A percentile compares a stretch with the other conserved stretches of the same genome.
Conservation (phyloP, 768 basidiomycete genomes). For the Xanthoconium purpureum region DNA sequence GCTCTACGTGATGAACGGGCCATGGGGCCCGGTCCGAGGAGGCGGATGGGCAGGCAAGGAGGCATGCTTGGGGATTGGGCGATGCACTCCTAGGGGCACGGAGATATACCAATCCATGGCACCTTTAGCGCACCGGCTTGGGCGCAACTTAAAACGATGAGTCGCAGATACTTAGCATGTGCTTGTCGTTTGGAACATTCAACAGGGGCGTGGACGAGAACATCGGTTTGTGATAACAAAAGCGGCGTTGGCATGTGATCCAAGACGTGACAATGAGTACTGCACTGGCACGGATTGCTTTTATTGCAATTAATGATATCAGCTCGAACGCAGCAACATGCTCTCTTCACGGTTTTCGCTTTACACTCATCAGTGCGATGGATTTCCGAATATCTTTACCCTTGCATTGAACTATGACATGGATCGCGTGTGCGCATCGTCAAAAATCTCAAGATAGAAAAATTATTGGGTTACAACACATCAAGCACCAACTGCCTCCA, state of each 20-base stretch:
- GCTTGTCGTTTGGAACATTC: background rate
- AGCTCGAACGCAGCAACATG: too few relatives aligned
- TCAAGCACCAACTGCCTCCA: slow-evolving; percentile 78
- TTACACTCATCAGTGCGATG: too few relatives aligned
- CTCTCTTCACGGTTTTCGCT: too few relatives aligned
- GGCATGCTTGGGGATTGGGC: slow-evolving; percentile 53
- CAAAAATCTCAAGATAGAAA: slow-evolving; percentile 14
- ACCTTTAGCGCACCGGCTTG: background rate
- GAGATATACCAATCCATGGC: background rate
- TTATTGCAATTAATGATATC: too few relatives aligned
- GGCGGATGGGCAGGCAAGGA: slow-evolving; percentile 50
- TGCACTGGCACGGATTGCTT: too few relatives aligned
- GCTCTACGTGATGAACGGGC: slow-evolving; percentile 50
- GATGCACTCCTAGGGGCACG: slow-evolving; percentile 38
- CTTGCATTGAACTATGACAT: background rate
- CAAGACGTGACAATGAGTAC: background rate
- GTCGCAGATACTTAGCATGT: background rate
- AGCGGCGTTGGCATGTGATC: background rate
- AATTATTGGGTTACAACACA: slow-evolving; percentile 34
- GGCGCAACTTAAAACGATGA: background rate
- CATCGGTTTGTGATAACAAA: too few relatives aligned
- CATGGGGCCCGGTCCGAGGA: slow-evolving; percentile 44
- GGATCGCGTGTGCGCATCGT: background rate
- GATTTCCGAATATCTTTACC: background rate
- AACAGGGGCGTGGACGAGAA: background rate